Evolutionary conservation across 2,329 filamentous ascomycete species (phyloP).

Genomic region (Fusarium tjaetaba): DNA sequence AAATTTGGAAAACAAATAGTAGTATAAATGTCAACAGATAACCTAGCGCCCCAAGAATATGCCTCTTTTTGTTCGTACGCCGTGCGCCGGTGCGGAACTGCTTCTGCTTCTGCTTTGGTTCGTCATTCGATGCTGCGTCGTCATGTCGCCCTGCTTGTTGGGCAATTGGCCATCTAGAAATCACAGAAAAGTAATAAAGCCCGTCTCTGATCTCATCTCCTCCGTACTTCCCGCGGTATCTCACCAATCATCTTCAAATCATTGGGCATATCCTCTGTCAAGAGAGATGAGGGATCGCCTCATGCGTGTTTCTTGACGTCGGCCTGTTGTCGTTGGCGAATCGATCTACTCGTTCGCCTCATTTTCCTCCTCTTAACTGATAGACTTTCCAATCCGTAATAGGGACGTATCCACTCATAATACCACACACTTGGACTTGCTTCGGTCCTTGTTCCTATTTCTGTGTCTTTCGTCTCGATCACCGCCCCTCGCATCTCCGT

Average conservation of each 20-base stretch:
- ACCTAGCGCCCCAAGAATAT: constrained; percentile 52
- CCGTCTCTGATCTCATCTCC: constrained; percentile 25
- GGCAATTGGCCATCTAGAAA: constrained; percentile 42
- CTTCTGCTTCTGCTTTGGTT: constrained; percentile 47
- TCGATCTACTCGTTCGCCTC: constrained; percentile 25
- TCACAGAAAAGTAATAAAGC: constrained; percentile 41
- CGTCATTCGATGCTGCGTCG: constrained; percentile 49
- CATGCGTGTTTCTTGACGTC: constrained; percentile 32
- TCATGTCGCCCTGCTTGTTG: constrained; percentile 44
- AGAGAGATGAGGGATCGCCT: constrained; percentile 38
- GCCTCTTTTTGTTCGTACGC: constrained; percentile 52
- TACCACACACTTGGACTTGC: constrained; percentile 52
- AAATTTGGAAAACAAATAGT: constrained; percentile 40
- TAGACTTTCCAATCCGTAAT: neutral
- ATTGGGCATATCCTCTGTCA: constrained; percentile 35
- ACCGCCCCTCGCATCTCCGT: constrained; percentile 49
- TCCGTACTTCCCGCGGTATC: constrained; percentile 36
- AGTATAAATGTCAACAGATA: constrained; percentile 50
- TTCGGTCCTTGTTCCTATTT: constrained; percentile 49
- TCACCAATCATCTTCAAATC: constrained; percentile 39
- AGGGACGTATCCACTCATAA: constrained; percentile 48
- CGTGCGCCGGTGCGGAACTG: constrained; percentile 52
- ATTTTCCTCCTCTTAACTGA: constrained; percentile 30
- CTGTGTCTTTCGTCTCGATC: constrained; percentile 48
- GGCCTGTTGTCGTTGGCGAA: constrained; percentile 26